Base-by-base conservation (phyloP, 345 rosid genomes). In the Euphorbia peplus region DNA sequence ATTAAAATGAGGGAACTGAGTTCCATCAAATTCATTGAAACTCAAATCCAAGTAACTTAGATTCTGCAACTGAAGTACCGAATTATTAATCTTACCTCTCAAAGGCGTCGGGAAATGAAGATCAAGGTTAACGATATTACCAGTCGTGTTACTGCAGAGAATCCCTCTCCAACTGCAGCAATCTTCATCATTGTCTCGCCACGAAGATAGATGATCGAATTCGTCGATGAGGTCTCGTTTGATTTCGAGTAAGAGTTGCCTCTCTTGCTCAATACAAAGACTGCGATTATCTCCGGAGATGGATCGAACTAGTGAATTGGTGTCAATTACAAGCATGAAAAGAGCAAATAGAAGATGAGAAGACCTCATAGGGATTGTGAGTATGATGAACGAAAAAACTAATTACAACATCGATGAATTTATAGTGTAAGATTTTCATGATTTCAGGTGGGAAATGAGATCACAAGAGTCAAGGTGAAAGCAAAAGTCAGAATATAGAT, bases 11-110 rank as follows among this genome's bases (percentile, higher is more conserved):
- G 87, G 90, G 24, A 85, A 63, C 52, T 8, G 59, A 24, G 30
- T 29, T 7, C 79, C 83, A 11, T 15, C 53, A 64, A 86, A 84
- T 48, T 75, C 72, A 52, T 79, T 80, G 39, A 1, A 21, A 58
- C 87, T 78, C 60, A 86, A 32, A 66, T 84, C 86, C 32, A 86
- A 63, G 14, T 79, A 79, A 18, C 47, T 64, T 73, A 86, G 67
- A 57, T 79, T 69, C 51, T 69, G 68, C 69, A 86, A 76, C 22
- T 64, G 47, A 6, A 79, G 60, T 50, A 84, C 42, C 32, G 88
- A 86, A 50, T 70, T 47, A 41, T 64, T 73, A 5, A 86, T 50
- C 71, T 80, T 77, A 63, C 90, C 88, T 52, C 62, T 50, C 65
- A 84, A 70, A 53, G 42, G 50, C 24, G 1, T 44, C 16, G 55